Evolutionary conservation across 2,329 filamentous ascomycete genomes (phyloP).

Genomic region (Rhexocercosporidium sp.): DNA sequence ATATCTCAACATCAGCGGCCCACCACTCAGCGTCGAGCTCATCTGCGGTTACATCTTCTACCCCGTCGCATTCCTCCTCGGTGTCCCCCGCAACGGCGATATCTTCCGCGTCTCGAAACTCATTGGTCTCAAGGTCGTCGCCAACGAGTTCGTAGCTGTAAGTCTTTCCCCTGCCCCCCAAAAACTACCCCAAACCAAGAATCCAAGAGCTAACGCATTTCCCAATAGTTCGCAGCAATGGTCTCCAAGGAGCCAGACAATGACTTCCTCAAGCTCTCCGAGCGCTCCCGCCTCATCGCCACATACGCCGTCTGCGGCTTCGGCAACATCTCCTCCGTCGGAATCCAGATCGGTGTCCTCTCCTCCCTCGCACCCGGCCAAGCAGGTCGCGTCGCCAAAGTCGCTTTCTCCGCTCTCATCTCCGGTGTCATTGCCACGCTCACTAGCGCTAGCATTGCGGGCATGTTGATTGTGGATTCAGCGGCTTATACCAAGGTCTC

Average conservation of each 20-base stretch:
- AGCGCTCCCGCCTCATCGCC: constrained; percentile 78
- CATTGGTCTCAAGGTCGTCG: constrained; percentile 85
- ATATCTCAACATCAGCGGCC: constrained; percentile 75
- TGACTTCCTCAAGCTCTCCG: constrained; percentile 63
- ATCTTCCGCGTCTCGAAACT: constrained; percentile 76
- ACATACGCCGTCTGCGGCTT: constrained; percentile 86
- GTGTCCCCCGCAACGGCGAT: constrained; percentile 68
- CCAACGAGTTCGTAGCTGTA: constrained; percentile 48
- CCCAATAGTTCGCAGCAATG: constrained; percentile 17
- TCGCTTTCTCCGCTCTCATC: constrained; percentile 78
- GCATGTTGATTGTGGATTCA: constrained; percentile 70
- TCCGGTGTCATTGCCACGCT: constrained; percentile 81
- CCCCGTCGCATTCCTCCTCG: constrained; percentile 80
- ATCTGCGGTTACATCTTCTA: constrained; percentile 81
- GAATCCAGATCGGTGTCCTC: constrained; percentile 88
- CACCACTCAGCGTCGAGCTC: constrained; percentile 74
- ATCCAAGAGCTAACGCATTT: neutral
- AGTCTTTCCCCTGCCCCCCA: constrained; percentile 16
- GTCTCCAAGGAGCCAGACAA: constrained; percentile 26
- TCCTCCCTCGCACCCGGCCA: constrained; percentile 79
- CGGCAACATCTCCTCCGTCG: constrained; percentile 86
- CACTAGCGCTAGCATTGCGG: constrained; percentile 78
- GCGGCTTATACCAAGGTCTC: constrained; percentile 31
- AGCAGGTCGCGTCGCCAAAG: constrained; percentile 73
- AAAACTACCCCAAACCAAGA: neutral